These are phyloP conservation scores for Magnolia officinalis DNA, from an alignment of 164 flowering plant genomes.

Conservation along the genomic window DNA sequence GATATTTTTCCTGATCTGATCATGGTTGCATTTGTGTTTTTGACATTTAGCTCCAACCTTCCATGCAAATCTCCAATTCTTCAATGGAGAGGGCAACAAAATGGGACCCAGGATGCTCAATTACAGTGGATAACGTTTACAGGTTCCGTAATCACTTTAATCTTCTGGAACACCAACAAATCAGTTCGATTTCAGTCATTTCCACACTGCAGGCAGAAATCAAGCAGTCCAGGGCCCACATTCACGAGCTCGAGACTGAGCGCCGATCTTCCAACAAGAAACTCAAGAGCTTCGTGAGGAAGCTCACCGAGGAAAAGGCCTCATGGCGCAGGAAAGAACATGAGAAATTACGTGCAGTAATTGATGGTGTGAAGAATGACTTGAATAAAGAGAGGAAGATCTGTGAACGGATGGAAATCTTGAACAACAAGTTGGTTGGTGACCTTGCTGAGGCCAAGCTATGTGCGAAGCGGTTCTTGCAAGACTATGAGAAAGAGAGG, in stretches of 20 bases:
- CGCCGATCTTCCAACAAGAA: constrained; percentile 72
- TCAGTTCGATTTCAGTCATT: constrained; percentile 34
- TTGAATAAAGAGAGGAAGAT: constrained; percentile 70
- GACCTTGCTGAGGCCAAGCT: constrained; percentile 77
- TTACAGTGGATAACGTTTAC: constrained; percentile 43
- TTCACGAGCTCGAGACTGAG: constrained; percentile 78
- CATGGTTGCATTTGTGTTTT: background rate
- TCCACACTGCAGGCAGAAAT: constrained; percentile 71
- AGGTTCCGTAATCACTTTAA: constrained; percentile 40
- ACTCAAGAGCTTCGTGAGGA: constrained; percentile 70
- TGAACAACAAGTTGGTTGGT: constrained; percentile 74
- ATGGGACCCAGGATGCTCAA: constrained; percentile 70
- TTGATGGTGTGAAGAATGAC: constrained; percentile 65
- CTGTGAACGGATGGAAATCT: constrained; percentile 71
- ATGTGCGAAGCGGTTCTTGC: constrained; percentile 67
- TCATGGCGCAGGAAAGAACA: constrained; percentile 88
- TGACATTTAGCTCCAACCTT: constrained; percentile 39
- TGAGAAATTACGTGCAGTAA: constrained; percentile 71
- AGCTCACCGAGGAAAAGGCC: constrained; percentile 72
- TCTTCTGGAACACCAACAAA: constrained; percentile 46
- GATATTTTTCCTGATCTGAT: background rate
- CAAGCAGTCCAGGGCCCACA: constrained; percentile 59
- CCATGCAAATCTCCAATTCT: constrained; percentile 43
- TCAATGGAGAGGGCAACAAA: constrained; percentile 96
- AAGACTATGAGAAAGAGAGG: constrained; percentile 84